phyloP scores from a whole-genome alignment of 371 early-diverging fungal genomes.

The Sanchytrium tribonematis region DNA sequence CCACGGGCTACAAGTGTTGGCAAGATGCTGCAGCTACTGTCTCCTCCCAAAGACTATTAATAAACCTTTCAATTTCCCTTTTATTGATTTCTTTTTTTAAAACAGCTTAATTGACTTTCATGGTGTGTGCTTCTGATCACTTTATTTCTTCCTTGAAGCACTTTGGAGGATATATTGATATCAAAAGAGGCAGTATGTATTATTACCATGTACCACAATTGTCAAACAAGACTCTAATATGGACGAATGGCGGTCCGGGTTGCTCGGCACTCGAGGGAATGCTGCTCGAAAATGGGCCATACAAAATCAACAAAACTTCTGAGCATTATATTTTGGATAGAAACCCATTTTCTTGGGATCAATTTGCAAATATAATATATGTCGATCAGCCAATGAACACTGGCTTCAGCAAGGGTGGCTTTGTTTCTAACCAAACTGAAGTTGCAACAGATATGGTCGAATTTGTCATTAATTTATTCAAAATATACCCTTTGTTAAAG shows the following conservation, averaged over 20 bases:
- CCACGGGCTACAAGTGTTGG: not conserved
- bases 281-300: constrained; percentile 57
- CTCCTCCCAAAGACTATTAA: no score
- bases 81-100: no score
- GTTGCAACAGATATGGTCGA: constrained; percentile 20
- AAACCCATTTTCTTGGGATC: constrained; percentile 34
- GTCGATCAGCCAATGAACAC: constrained; percentile 65
- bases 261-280: constrained; percentile 48
- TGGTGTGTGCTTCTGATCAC: not conserved
- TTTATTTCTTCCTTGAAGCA: not conserved
- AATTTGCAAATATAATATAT: constrained; percentile 35
- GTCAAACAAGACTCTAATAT: constrained; percentile 8
- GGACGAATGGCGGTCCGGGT: constrained; percentile 36
- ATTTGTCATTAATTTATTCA: constrained; percentile 31
- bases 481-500: constrained; percentile 16
- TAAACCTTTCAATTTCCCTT: no score
- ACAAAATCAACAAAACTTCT: constrained; percentile 12
- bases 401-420: constrained; percentile 26
- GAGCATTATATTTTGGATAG: constrained; percentile 7
- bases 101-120: no score
- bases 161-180: not conserved
- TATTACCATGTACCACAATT: not conserved
- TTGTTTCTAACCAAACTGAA: constrained; percentile 21
- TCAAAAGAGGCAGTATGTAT: not conserved
- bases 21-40: not conserved